Evolutionary conservation across 768 basidiomycete species (phyloP).

Genomic region (Coprinopsis sp.): DNA sequence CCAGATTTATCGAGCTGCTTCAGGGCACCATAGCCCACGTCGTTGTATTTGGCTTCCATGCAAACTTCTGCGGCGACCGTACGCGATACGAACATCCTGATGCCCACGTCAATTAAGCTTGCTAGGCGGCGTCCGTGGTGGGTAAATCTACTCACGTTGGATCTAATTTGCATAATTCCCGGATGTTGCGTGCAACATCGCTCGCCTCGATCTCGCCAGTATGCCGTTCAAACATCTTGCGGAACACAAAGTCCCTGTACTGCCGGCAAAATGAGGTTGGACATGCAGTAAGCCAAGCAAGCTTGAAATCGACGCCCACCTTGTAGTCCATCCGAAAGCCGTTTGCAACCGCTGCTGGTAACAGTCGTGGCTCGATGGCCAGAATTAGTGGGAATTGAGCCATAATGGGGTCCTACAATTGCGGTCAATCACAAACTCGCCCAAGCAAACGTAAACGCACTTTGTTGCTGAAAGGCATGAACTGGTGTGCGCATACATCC

Average conservation of each 20-base stretch:
- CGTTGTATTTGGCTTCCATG: slow-evolving; percentile 74
- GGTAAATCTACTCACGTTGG: slow-evolving; percentile 41
- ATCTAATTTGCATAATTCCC: slow-evolving; percentile 68
- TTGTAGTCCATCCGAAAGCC: slow-evolving; percentile 78
- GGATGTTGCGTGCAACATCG: slow-evolving; percentile 66
- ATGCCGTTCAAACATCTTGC: slow-evolving; percentile 74
- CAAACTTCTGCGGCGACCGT: slow-evolving; percentile 82
- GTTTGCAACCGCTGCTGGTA: slow-evolving; percentile 67
- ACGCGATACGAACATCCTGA: slow-evolving; percentile 76
- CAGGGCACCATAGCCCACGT: slow-evolving; percentile 62
- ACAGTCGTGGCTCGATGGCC: slow-evolving; percentile 69
- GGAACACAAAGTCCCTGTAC: slow-evolving; percentile 85
- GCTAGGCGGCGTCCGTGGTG: not conserved
- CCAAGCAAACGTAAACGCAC: slow-evolving; percentile 22
- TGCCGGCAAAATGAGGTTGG: slow-evolving; percentile 21
- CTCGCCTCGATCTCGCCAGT: slow-evolving; percentile 50
- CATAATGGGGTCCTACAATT: slow-evolving; percentile 67
- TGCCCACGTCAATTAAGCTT: slow-evolving; percentile 8
- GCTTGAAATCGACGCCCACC: slow-evolving; percentile 37
- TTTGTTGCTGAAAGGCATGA: slow-evolving; percentile 73
- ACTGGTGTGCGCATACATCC: slow-evolving; percentile 36
- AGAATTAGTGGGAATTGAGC: slow-evolving; percentile 71
- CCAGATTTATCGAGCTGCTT: slow-evolving; percentile 63
- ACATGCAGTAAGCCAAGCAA: slow-evolving; percentile 1
- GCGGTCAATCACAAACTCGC: slow-evolving; percentile 9